Percentiles rank a stretch among this genome's conserved stretches.
These are phyloP conservation scores for Aotearoamyces nothofagi DNA, from an alignment of 2,329 filamentous ascomycete species.

Conservation along the genomic window DNA sequence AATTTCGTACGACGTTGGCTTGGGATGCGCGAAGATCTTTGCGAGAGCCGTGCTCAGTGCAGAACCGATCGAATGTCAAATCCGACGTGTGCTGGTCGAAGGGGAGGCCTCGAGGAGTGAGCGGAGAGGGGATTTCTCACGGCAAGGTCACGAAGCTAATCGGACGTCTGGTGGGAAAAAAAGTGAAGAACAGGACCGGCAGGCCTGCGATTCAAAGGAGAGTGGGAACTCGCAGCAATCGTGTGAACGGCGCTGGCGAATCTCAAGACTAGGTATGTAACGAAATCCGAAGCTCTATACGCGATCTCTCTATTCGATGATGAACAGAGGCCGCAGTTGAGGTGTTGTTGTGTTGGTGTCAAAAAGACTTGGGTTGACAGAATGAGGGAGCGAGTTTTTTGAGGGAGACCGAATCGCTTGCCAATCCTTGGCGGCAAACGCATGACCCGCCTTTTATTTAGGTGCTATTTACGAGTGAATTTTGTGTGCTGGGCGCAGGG, in stretches of 20 bases:
- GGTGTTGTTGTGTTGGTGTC: too few relatives aligned
- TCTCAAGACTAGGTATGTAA: neutral
- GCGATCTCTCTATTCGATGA: slow-evolving; percentile 4
- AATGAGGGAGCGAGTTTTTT: too few relatives aligned
- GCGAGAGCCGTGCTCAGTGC: slow-evolving; percentile 1
- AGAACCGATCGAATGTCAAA: slow-evolving; percentile 9
- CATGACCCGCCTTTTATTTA: too few relatives aligned
- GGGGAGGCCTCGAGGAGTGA: slow-evolving; percentile 1
- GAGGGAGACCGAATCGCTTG: too few relatives aligned
- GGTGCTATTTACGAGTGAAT: too few relatives aligned
- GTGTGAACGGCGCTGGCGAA: slow-evolving; percentile 3
- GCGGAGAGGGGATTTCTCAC: neutral
- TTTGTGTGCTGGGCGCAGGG: too few relatives aligned
- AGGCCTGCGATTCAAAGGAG: slow-evolving; percentile 4
- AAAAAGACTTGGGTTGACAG: too few relatives aligned
- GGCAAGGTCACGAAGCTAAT: slow-evolving; percentile 3
- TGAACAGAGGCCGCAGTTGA: slow-evolving; percentile 1
- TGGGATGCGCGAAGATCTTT: slow-evolving; percentile 2
- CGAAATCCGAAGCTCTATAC: slow-evolving; percentile 3
- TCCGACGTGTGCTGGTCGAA: slow-evolving; percentile 4
- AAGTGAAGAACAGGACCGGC: slow-evolving; percentile 1
- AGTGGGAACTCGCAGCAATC: slow-evolving; percentile 1
- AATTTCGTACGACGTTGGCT: slow-evolving; percentile 3
- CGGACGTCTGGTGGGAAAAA: slow-evolving; percentile 3
- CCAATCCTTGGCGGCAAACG: too few relatives aligned